phyloP scores from a whole-genome alignment of 352 stramenopile species.

The Phytophthora tentaculata region DNA sequence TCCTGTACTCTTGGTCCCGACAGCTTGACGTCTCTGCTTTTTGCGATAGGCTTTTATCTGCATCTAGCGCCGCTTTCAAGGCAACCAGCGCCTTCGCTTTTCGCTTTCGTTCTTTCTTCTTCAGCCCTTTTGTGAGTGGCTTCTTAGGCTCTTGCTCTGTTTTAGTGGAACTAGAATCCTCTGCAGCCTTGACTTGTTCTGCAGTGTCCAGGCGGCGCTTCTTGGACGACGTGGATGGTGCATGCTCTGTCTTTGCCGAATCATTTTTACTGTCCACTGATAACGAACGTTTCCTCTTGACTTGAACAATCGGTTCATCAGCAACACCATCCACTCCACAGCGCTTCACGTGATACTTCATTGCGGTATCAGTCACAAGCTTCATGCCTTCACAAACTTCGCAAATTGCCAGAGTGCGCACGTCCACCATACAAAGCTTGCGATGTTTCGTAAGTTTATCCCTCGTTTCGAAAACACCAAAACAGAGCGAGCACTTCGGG shows the following conservation, averaged over 20 bases:
- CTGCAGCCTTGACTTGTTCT: background rate
- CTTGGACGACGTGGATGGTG: slow-evolving; percentile 8
- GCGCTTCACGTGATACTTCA: slow-evolving; percentile 49
- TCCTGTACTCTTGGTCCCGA: slow-evolving; percentile 25
- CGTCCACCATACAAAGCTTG: slow-evolving; percentile 45
- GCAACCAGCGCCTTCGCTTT: slow-evolving; percentile 15
- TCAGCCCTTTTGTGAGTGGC: slow-evolving; percentile 1
- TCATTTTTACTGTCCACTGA: slow-evolving; percentile 23
- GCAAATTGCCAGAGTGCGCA: slow-evolving; percentile 53
- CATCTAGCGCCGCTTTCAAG: slow-evolving; percentile 8
- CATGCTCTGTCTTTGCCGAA: background rate
- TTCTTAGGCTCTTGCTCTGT: slow-evolving; percentile 6
- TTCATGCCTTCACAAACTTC: slow-evolving; percentile 52
- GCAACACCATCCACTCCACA: slow-evolving; percentile 35
- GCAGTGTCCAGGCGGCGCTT: slow-evolving; percentile 28
- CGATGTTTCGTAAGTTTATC: slow-evolving; percentile 56
- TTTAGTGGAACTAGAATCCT: background rate
- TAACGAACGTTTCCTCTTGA: slow-evolving; percentile 37
- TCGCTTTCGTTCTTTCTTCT: slow-evolving; percentile 23
- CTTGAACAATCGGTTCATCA: slow-evolving; percentile 23
- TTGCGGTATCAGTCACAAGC: slow-evolving; percentile 45
- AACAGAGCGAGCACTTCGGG: slow-evolving; percentile 66
- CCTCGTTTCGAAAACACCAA: slow-evolving; percentile 42
- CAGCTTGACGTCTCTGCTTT: slow-evolving; percentile 10
- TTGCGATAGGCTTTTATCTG: background rate